Evolutionary conservation across 106 monocot species (phyloP).

Genomic region (Apostasia shenzhenica): DNA sequence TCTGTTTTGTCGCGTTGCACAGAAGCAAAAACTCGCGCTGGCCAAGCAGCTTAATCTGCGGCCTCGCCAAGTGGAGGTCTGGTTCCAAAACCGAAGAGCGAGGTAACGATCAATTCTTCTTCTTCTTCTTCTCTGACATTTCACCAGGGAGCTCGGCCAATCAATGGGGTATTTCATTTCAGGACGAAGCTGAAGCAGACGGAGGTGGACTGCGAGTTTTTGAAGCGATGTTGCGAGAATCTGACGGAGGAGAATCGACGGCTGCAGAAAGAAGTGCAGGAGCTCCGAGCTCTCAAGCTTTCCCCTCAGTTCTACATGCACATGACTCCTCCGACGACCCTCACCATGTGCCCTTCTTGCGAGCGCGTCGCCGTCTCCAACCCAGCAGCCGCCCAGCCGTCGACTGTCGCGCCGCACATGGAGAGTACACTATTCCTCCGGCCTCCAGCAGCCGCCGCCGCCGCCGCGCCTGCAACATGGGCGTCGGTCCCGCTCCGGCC

Average conservation of each 20-base stretch:
- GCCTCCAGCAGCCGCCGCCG: neutral
- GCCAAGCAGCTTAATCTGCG: conserved; percentile 62
- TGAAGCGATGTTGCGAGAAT: conserved; percentile 92
- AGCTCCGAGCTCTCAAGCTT: conserved; percentile 80
- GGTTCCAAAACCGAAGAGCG: conserved; percentile 87
- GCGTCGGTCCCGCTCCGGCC: conserved; percentile 24
- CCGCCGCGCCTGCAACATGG: conserved; percentile 6
- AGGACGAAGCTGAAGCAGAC: conserved; percentile 99
- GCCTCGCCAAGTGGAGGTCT: conserved; percentile 79
- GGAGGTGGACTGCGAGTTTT: conserved; percentile 90
- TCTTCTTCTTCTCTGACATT: neutral
- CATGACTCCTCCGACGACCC: conserved; percentile 90
- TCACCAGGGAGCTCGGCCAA: neutral
- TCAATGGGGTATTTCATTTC: neutral
- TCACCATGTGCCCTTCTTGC: conserved; percentile 97
- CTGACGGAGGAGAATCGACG: conserved; percentile 86
- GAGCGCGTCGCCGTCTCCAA: conserved; percentile 46
- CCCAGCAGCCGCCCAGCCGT: neutral
- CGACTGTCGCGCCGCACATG: neutral
- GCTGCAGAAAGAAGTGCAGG: conserved; percentile 92
- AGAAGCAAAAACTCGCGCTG: conserved; percentile 79
- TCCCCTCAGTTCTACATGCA: conserved; percentile 89
- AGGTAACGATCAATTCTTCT: conserved; percentile 25
- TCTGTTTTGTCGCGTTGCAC: neutral
- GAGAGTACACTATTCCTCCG: neutral